Evolutionary conservation across 305 asterid species (phyloP), one percentile per base, ranked within the genome.

Genomic region (Fraxinus ornus): DNA sequence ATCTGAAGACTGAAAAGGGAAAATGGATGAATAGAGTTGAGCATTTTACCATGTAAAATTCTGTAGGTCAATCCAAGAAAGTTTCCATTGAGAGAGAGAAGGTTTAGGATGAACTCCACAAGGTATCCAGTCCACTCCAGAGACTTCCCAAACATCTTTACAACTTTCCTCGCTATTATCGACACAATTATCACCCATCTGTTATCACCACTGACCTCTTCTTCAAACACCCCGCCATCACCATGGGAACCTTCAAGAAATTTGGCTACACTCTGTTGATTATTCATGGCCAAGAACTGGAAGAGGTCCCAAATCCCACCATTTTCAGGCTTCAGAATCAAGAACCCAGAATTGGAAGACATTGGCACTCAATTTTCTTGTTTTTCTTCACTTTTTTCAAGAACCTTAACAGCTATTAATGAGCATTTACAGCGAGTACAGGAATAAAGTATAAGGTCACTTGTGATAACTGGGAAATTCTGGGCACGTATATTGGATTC

Each of bases 101-200:
- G 94, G 86, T 95, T 95, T 0, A 95, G 95, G 49, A 94, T 7
- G 78, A 92, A 93, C 89, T 95, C 99, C 76, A 93, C 44, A 10
- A 90, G 41, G 80, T 80, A 92, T 33, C 98, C 99, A 82, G 32
- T 17, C 92, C 94, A 90, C 52, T 92, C 93, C 97, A 95, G 83
- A 33, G 99, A 98, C 87, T 91, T 92, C 22, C 92, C 89, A 9
- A 90, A 77, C 76, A 90, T 30, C 89, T 88, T 86, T 2, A 95
- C 85, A 64, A 94, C 75, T 79, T 91, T 95, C 85, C 97, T 89
- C 15, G 75, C 91, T 30, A 94, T 33, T 71, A 94, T 83, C 5
- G 98, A 94, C 21, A 92, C 91, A 47, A 92, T 84, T 60, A 95
- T 91, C 24, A 93, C 94, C 99, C 98, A 94, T 86, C 93, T 87